A percentile compares a stretch with the other conserved stretches of the same genome.
Evolutionary conservation across 1,139 yeast genomes (phyloP).

Genomic region (Zhuliangozyma parablackwelliae): DNA sequence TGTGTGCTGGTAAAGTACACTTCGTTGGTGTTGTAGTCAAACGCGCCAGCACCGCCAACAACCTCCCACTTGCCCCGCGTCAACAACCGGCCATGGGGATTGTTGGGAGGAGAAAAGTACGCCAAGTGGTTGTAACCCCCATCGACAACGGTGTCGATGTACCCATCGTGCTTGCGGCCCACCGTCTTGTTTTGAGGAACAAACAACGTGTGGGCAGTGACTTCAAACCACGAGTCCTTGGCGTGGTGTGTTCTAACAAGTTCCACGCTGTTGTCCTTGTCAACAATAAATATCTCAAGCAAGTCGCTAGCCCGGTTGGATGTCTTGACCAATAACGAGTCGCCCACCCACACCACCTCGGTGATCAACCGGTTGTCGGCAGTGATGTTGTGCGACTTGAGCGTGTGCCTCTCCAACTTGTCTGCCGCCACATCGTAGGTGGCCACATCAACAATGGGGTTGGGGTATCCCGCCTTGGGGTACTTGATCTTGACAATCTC

Average conservation of each 20-base stretch:
- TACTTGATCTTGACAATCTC: constrained; percentile 35
- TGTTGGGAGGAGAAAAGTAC: constrained; percentile 50
- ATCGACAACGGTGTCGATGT: constrained; percentile 49
- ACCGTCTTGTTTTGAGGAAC: constrained; percentile 56
- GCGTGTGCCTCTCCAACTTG: constrained; percentile 14
- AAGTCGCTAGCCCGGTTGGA: constrained; percentile 45
- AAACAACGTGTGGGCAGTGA: constrained; percentile 64
- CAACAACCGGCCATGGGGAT: constrained; percentile 36
- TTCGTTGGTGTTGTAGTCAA: constrained; percentile 37
- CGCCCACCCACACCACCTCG: constrained; percentile 43
- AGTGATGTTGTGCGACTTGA: constrained; percentile 19
- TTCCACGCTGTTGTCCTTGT: constrained; percentile 19
- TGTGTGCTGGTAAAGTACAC: constrained; percentile 47
- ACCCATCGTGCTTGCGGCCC: constrained; percentile 47
- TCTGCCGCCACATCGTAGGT: constrained; percentile 22
- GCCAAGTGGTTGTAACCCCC: constrained; percentile 56
- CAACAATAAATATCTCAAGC: constrained; percentile 36
- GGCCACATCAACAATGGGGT: constrained; percentile 39
- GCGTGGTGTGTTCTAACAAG: constrained; percentile 35
- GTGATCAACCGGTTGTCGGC: constrained; percentile 29
- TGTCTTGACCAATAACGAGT: constrained; percentile 31
- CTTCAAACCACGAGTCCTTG: constrained; percentile 67
- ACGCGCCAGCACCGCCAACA: constrained; percentile 43
- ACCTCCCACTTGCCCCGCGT: constrained; percentile 57
- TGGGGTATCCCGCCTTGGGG: constrained; percentile 45